Percentiles rank a stretch among this genome's conserved stretches.
Conservation (phyloP, 2,329 filamentous ascomycete species). For the Fusarium stilboides region DNA sequence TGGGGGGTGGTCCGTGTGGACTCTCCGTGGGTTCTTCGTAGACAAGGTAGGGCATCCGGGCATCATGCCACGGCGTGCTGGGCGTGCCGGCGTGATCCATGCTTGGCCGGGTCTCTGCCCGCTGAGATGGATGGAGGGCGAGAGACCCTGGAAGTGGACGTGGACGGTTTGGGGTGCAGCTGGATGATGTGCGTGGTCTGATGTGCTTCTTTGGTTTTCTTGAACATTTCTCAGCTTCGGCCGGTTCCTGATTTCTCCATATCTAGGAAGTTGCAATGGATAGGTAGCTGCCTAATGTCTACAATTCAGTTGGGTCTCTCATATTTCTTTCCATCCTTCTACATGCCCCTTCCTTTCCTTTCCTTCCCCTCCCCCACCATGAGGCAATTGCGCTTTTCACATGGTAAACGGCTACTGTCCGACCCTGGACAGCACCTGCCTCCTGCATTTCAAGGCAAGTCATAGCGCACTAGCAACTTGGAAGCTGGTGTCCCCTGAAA, state of each 20-base stretch:
- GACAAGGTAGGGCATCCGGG: conserved; percentile 25
- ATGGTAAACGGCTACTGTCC: conserved; percentile 30
- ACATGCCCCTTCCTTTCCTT: conserved; percentile 14
- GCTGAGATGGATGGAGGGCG: conserved; percentile 26
- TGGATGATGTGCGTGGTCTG: conserved; percentile 28
- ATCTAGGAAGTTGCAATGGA: background rate
- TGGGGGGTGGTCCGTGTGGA: conserved; percentile 35
- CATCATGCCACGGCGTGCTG: conserved; percentile 49
- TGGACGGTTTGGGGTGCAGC: conserved; percentile 7
- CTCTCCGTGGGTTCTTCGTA: conserved; percentile 39
- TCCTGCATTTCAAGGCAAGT: conserved; percentile 39
- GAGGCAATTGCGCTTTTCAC: conserved; percentile 14
- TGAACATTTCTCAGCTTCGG: conserved; percentile 28
- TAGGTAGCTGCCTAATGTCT: conserved; percentile 1
- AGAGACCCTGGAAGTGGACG: conserved; percentile 23
- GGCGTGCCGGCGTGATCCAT: conserved; percentile 31
- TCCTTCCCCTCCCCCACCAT: conserved; percentile 9
- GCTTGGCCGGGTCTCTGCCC: conserved; percentile 16
- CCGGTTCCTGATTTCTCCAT: conserved; percentile 1
- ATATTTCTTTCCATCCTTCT: background rate
- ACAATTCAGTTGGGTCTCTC: background rate
- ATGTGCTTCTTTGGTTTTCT: conserved; percentile 24
- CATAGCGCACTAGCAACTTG: conserved; percentile 26
- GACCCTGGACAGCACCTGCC: conserved; percentile 32
- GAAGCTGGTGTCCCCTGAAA: conserved; percentile 9